phyloP scores from a whole-genome alignment of 257 asterid genomes.

The Leonotis leonurus region DNA sequence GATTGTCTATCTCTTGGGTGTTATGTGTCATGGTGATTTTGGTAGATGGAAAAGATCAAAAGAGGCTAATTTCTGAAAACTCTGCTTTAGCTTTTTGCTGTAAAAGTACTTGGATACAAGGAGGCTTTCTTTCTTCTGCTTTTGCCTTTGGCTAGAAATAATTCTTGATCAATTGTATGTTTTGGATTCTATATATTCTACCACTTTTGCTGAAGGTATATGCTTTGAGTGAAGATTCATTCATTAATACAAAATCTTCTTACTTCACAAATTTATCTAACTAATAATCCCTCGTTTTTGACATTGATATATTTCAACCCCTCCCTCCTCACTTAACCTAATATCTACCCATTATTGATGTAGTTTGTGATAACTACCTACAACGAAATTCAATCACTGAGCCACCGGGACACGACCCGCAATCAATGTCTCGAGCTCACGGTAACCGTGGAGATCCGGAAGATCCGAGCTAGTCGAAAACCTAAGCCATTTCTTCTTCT shows the following conservation, averaged over 20 bases:
- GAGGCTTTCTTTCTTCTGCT: no score
- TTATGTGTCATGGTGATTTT: constrained; percentile 2
- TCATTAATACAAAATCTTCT: neutral
- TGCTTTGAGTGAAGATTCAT: neutral
- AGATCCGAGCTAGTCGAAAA: constrained; percentile 44
- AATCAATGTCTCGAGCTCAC: constrained; percentile 19
- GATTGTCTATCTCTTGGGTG: constrained; percentile 3
- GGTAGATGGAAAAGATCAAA: constrained; percentile 9
- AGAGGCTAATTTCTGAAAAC: neutral
- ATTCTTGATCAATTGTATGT: neutral
- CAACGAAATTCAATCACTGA: no score
- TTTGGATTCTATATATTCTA: neutral
- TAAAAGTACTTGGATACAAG: neutral
- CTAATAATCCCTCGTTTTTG: no score
- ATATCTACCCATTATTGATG: no score
- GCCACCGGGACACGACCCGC: no score
- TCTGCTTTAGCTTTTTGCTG: neutral
- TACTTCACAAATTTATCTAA: no score
- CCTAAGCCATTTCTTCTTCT: constrained; percentile 50
- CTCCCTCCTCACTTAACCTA: no score
- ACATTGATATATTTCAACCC: no score
- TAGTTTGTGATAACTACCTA: no score
- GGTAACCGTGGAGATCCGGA: constrained; percentile 33
- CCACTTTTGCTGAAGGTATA: neutral
- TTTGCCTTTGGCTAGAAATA: neutral